Base-by-base conservation (phyloP, 1,284 basidiomycete species). In the Exobasidium rhododendri region DNA sequence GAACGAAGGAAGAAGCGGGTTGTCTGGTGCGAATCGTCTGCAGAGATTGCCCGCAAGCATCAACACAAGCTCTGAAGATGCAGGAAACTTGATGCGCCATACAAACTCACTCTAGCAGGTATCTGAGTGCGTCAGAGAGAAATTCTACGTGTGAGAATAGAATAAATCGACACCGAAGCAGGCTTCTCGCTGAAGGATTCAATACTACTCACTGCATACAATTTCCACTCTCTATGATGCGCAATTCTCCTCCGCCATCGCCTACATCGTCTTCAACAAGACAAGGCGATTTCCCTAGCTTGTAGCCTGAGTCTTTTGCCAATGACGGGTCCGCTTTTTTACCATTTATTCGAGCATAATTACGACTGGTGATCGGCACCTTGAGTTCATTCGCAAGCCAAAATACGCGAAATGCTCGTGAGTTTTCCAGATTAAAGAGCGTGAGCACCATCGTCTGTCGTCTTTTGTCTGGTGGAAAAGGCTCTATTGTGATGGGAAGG, bases 301-400 rank as follows among this genome's bases (percentile, higher is more conserved):
- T 60, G 46, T 58, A 63, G 2, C 61, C 61, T 14, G 58, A 59
- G 29, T 63, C 49, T 31, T 47, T 56, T 7, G 40, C 24, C 58
- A 63, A 52, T 13, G 58, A 56, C n/a, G 58, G 50, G 4, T 50
- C 58, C 35, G 61, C 61, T 43, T 63, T 63, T 31, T 63, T 63
- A 24, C 61, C 61, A 3, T 54, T 49, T 24, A 63, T 53, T 31
- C 61, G 57, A 13, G 40, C 28, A 46, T 50, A 63, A n/a, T 46
- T 60, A 14, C 58, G 54, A 20, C 44, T 44, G 13, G 54, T n/a
- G 59, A 63, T 35, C 5, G 58, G 29, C 13, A 63, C 22, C 28
- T 59, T 51, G 2, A 63, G 47, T 57, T 63, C 58, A 44, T 31
- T 22, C 11, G 61, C 61, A 3, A 56, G 22, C 61, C 57, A 63